Percentiles rank a stretch among this genome's conserved stretches.
phyloP scores from a whole-genome alignment of 2,329 filamentous ascomycete genomes.

The Phoma sp. region DNA sequence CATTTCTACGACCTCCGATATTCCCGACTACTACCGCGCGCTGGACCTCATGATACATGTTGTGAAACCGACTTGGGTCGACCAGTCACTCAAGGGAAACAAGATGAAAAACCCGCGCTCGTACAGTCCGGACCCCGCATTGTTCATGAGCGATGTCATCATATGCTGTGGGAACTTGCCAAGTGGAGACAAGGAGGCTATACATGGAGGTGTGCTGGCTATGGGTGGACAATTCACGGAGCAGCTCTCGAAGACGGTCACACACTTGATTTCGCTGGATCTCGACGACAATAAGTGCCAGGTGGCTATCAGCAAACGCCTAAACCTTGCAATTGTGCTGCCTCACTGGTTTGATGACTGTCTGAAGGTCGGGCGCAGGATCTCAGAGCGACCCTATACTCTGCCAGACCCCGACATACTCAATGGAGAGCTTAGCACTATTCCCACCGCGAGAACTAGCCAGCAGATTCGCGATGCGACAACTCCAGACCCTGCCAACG shows the following conservation, averaged over 20 bases:
- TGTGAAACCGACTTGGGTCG: constrained; percentile 82
- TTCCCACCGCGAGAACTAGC: constrained; percentile 56
- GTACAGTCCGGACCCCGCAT: constrained; percentile 86
- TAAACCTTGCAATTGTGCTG: constrained; percentile 81
- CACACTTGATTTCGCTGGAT: constrained; percentile 85
- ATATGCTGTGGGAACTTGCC: constrained; percentile 86
- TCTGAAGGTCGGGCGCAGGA: constrained; percentile 87
- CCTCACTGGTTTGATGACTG: constrained; percentile 99
- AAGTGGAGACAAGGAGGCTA: constrained; percentile 85
- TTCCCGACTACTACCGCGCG: constrained; percentile 80
- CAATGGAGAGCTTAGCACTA: constrained; percentile 30
- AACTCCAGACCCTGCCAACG: constrained; percentile 38
- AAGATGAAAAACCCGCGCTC: constrained; percentile 80
- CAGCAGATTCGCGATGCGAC: constrained; percentile 43
- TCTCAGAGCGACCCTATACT: constrained; percentile 84
- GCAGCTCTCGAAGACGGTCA: constrained; percentile 74
- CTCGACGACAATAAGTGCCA: constrained; percentile 75
- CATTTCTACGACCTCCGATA: constrained; percentile 82
- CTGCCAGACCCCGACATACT: constrained; percentile 87
- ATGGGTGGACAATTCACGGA: constrained; percentile 83
- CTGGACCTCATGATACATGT: constrained; percentile 81
- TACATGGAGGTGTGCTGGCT: constrained; percentile 85
- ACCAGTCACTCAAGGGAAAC: constrained; percentile 69
- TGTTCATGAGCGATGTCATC: constrained; percentile 86
- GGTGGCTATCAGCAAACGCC: constrained; percentile 66